A percentile compares a stretch with the other conserved stretches of the same genome.
Conservation (phyloP, 768 basidiomycete species). For the Pisolithus tinctorius region DNA sequence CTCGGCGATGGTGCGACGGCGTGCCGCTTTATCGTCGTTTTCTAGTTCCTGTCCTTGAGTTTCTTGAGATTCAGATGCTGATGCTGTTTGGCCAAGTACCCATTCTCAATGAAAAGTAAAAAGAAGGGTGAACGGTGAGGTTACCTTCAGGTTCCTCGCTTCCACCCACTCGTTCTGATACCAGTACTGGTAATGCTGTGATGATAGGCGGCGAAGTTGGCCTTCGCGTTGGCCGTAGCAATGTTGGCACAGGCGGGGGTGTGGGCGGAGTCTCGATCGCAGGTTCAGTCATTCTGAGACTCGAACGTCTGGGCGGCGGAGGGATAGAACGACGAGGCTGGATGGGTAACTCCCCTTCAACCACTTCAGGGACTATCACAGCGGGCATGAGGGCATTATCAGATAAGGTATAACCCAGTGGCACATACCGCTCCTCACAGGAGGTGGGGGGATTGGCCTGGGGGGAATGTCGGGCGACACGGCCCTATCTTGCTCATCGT, state of each 20-base stretch:
- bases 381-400: slow-evolving; percentile 3
- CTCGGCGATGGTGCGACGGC: slow-evolving; percentile 75
- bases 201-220: slow-evolving; percentile 20
- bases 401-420: neutral
- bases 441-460: slow-evolving; percentile 22
- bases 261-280: slow-evolving; percentile 7
- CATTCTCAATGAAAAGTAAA: neutral
- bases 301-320: slow-evolving; percentile 20
- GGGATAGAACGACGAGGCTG: slow-evolving; percentile 15
- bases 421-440: slow-evolving; percentile 22
- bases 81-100: neutral
- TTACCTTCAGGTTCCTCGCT: neutral
- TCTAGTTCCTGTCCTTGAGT: slow-evolving; percentile 4
- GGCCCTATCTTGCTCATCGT: slow-evolving; percentile 19
- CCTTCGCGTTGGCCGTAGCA: slow-evolving; percentile 8
- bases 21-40: slow-evolving; percentile 41
- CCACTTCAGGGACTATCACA: slow-evolving; percentile 7
- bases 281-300: slow-evolving; percentile 9
- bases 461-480: slow-evolving; percentile 25
- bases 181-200: slow-evolving; percentile 9
- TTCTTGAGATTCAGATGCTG: neutral
- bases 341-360: slow-evolving; percentile 7
- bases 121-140: neutral
- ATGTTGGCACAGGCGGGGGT: slow-evolving; percentile 15
- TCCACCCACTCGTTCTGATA: neutral